Evolutionary conservation across 768 basidiomycete species (phyloP).

Genomic region (Suillus americanus): DNA sequence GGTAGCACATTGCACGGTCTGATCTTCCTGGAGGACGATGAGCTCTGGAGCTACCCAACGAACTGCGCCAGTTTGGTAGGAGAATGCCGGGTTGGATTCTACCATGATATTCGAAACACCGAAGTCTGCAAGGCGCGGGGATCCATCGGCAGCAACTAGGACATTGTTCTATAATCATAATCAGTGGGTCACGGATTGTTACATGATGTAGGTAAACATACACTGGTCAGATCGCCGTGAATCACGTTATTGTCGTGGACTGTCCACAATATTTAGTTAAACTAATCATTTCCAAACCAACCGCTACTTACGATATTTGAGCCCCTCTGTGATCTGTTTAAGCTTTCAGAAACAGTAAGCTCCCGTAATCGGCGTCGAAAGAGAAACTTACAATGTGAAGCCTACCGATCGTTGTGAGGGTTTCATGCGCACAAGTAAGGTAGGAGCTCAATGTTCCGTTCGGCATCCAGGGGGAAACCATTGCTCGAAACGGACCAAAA

Average conservation of each 20-base stretch:
- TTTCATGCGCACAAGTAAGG: constrained; percentile 14
- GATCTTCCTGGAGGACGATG: constrained; percentile 18
- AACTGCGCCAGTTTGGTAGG: constrained; percentile 25
- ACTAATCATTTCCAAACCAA: neutral
- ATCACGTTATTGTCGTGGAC: constrained; percentile 4
- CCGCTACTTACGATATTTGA: constrained; percentile 18
- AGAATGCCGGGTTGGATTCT: constrained; percentile 25
- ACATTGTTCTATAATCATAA: constrained; percentile 4
- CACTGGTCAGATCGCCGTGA: constrained; percentile 12
- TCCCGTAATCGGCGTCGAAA: neutral
- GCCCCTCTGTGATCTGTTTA: constrained; percentile 20
- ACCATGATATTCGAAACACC: constrained; percentile 40
- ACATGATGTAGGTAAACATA: neutral
- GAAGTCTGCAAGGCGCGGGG: constrained; percentile 43
- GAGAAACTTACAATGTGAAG: constrained; percentile 17
- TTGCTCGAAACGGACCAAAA: constrained; percentile 20
- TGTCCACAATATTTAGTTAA: neutral
- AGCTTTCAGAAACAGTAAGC: constrained; percentile 19
- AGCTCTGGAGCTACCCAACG: constrained; percentile 44
- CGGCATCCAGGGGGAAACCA: constrained; percentile 43
- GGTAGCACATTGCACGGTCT: constrained; percentile 8
- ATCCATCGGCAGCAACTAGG: constrained; percentile 38
- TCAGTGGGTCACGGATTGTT: neutral
- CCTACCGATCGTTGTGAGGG: constrained; percentile 7
- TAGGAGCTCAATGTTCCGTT: constrained; percentile 32